Evolutionary conservation across 352 stramenopile species (phyloP).

Genomic region (Phytophthora fragariaefolia): DNA sequence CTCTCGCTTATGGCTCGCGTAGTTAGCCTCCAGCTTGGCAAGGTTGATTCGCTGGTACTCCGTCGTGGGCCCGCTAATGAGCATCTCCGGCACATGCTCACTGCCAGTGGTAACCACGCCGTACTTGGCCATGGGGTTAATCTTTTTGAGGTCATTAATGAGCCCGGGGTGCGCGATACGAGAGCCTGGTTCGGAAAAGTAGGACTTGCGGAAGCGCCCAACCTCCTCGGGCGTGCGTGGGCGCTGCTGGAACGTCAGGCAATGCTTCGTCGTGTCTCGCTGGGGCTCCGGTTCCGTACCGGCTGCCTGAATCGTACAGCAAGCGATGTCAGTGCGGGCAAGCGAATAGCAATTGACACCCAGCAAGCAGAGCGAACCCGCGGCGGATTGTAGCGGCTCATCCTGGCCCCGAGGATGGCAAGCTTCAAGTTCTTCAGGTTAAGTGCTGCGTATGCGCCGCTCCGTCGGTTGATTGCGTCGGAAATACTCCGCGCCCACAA

Average conservation of each 20-base stretch:
- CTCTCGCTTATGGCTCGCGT: constrained; percentile 82
- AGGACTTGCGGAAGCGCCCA: constrained; percentile 83
- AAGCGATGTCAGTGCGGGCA: neutral
- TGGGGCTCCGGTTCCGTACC: constrained; percentile 46
- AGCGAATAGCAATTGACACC: neutral
- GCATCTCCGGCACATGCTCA: constrained; percentile 73
- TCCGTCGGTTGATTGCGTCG: constrained; percentile 11
- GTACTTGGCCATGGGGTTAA: constrained; percentile 70
- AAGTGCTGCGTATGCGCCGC: neutral
- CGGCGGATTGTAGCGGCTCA: constrained; percentile 38
- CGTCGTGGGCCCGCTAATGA: constrained; percentile 46
- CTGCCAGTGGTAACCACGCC: constrained; percentile 70
- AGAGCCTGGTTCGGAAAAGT: constrained; percentile 77
- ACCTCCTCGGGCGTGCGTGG: constrained; percentile 76
- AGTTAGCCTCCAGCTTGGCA: constrained; percentile 75
- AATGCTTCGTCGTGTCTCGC: constrained; percentile 56
- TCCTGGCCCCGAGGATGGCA: constrained; percentile 1
- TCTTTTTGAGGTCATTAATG: constrained; percentile 77
- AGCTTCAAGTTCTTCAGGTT: neutral
- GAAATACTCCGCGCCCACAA: constrained; percentile 12
- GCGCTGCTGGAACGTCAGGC: constrained; percentile 64
- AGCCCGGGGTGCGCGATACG: constrained; percentile 81
- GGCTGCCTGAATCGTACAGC: constrained; percentile 40
- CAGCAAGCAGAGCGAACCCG: constrained; percentile 25
- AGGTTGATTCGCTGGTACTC: constrained; percentile 79